A percentile compares a stretch with the other conserved stretches of the same genome.
These are phyloP conservation scores for Musa acuminata DNA, from an alignment of 176 grass and related monocot species.

Conservation along the genomic window DNA sequence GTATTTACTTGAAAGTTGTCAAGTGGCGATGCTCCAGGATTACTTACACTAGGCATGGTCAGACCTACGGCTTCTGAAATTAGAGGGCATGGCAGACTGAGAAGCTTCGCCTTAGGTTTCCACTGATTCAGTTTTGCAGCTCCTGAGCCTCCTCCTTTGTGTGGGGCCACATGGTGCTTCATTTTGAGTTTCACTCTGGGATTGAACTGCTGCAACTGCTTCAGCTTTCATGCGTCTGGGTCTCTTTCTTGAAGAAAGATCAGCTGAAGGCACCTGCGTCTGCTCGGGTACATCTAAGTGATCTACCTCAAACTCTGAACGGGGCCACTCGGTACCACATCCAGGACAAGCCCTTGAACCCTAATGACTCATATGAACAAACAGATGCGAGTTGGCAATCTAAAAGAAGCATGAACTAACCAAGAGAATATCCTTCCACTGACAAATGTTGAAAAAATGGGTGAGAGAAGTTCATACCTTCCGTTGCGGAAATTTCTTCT, in stretches of 20 bases:
- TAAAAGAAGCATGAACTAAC: not conserved
- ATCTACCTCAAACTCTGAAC: slow-evolving; percentile 27
- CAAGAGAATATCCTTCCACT: not conserved
- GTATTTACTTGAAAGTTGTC: not conserved
- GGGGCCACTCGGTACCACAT: slow-evolving; percentile 58
- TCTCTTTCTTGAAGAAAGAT: slow-evolving; percentile 22
- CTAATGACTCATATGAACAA: slow-evolving; percentile 21
- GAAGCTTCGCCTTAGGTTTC: slow-evolving; percentile 11
- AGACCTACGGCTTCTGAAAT: slow-evolving; percentile 14
- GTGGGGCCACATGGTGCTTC: not conserved
- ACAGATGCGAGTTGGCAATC: not conserved
- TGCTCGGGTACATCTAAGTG: slow-evolving; percentile 23
- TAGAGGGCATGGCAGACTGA: slow-evolving; percentile 10
- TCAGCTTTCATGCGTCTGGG: slow-evolving; percentile 33
- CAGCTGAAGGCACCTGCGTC: slow-evolving; percentile 15
- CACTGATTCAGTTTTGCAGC: slow-evolving; percentile 23
- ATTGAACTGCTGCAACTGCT: slow-evolving; percentile 22
- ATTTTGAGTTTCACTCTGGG: slow-evolving; percentile 1
- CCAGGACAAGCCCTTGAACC: slow-evolving; percentile 52
- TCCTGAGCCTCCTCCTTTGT: slow-evolving; percentile 30
- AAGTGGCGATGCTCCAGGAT: not conserved
- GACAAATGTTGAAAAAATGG: not conserved
- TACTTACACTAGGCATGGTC: not conserved
- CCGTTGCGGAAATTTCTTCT: slow-evolving; percentile 61
- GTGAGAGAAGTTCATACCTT: slow-evolving; percentile 27